These are phyloP conservation scores for Botryotinia convoluta DNA, from an alignment of 2,329 filamentous ascomycete species.

Conservation along the genomic window DNA sequence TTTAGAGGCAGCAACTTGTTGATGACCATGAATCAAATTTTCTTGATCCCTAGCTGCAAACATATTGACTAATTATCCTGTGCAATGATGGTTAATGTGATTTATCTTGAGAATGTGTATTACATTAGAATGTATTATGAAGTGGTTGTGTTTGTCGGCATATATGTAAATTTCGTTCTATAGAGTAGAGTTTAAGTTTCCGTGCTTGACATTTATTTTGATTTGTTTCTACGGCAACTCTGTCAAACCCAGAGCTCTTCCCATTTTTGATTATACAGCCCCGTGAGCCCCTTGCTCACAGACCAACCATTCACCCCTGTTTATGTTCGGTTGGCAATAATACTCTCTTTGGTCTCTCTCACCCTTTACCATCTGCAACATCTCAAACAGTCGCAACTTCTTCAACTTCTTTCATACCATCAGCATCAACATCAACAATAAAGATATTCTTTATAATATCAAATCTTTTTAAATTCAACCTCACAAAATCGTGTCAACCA, in stretches of 20 bases:
- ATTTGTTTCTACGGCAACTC: slow-evolving; percentile 25
- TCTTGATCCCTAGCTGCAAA: slow-evolving; percentile 81
- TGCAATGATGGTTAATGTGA: slow-evolving; percentile 15
- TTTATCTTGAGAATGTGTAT: not conserved
- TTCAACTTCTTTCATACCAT: slow-evolving; percentile 13
- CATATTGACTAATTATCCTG: slow-evolving; percentile 50
- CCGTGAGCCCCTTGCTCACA: slow-evolving; percentile 17
- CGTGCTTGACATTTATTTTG: slow-evolving; percentile 15
- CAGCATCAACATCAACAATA: slow-evolving; percentile 17
- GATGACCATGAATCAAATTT: slow-evolving; percentile 75
- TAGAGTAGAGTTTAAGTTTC: not conserved
- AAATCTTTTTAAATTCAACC: not conserved
- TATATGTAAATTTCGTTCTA: not conserved
- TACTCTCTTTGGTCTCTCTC: slow-evolving; percentile 13
- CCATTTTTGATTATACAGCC: slow-evolving; percentile 12
- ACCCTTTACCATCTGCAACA: slow-evolving; percentile 17
- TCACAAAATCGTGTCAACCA: not conserved
- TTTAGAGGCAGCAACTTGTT: slow-evolving; percentile 68
- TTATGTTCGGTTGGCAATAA: slow-evolving; percentile 22
- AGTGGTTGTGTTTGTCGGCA: slow-evolving; percentile 9
- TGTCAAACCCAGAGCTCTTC: slow-evolving; percentile 1
- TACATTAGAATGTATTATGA: slow-evolving; percentile 14
- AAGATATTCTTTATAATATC: slow-evolving; percentile 10
- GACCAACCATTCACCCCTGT: slow-evolving; percentile 19
- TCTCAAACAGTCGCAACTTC: slow-evolving; percentile 16